Conservation (phyloP, 768 basidiomycete genomes). For the Boletus rufocinnamomeus region DNA sequence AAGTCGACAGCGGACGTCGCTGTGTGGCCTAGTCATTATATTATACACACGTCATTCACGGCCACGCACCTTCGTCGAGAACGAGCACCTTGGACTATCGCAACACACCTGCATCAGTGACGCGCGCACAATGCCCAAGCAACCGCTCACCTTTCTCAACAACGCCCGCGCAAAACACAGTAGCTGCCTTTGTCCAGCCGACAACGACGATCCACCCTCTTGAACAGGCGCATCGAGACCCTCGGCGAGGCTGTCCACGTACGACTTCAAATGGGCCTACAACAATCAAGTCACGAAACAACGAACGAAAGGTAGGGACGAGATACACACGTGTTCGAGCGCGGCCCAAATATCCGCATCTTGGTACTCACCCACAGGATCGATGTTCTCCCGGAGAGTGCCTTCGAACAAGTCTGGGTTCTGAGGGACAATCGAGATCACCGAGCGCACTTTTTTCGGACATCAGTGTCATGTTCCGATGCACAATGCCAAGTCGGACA, state of each 20-base stretch:
- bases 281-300: background rate
- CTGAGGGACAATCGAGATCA: constrained; percentile 87
- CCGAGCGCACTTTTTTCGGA: constrained; percentile 56
- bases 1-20: constrained; percentile 90
- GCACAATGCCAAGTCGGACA: constrained; percentile 1
- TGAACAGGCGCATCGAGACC: constrained; percentile 71
- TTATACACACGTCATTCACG: too few species aligned
- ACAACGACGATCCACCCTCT: constrained; percentile 82
- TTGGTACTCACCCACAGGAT: constrained; percentile 71
- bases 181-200: constrained; percentile 83
- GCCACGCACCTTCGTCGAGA: constrained; percentile 85
- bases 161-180: constrained; percentile 88
- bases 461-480: background rate
- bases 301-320: too few species aligned
- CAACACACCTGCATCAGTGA: constrained; percentile 5
- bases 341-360: constrained; percentile 90
- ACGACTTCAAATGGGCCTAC: constrained; percentile 68
- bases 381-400: constrained; percentile 83
- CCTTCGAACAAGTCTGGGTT: constrained; percentile 71
- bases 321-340: constrained; percentile 56
- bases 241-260: constrained; percentile 63
- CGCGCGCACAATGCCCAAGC: background rate
- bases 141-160: constrained; percentile 58
- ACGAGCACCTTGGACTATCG: constrained; percentile 80
- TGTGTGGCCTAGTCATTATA: too few species aligned